Base-by-base conservation (phyloP, 768 basidiomycete genomes). In the Polyporus arcularius region DNA sequence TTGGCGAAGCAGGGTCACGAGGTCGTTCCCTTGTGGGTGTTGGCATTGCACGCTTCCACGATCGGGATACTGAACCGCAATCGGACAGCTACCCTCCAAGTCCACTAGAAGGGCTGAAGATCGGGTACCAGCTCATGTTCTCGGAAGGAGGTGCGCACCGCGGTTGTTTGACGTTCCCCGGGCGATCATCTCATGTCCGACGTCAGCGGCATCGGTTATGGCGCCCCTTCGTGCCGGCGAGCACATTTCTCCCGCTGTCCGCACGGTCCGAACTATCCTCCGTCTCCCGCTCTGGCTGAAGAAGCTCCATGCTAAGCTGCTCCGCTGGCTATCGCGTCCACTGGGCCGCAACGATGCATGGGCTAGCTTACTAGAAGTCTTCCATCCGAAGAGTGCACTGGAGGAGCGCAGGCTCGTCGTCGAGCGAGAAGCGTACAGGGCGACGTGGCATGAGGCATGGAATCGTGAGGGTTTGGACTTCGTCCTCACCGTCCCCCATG, bases 1-100 rank as follows among this genome's bases (percentile, higher is more conserved):
- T 60, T 81, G 35, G 60, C 11, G 43, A 67, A 72, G 52, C 71
- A 73, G 46, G 79, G 79, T 1, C 76, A 81, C 30, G 73, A 79
- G 38, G 70, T 81, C 31, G 66, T 79, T 2, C 63, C 76, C 7
- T 78, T 80, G 78, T 78, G 57, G 58, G 62, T 66, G 9, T 26
- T 48, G 21, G 8, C 35, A 16, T 18, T 26, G 7, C 52, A 50
- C 53, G 40, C 58, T 32, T 31, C 14, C 16, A 7, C 53, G 31
- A 15, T 38, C 28, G 14, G 9, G n/a, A 35, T n/a, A 41, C 8
- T 7, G 15, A 18, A 42, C 32, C 9, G 21, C 40, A 35, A 32
- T 49, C 43, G 49, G n/a, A 31, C 52, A 54, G 12, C 15, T 51
- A 65, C 61, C 75, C 69, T 4, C 65, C 61, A 53, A 52, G 67